Evolutionary conservation across 495 filamentous ascomycete species (phyloP), one percentile per base, ranked within the genome.

Genomic region (Tuber melanosporum): DNA sequence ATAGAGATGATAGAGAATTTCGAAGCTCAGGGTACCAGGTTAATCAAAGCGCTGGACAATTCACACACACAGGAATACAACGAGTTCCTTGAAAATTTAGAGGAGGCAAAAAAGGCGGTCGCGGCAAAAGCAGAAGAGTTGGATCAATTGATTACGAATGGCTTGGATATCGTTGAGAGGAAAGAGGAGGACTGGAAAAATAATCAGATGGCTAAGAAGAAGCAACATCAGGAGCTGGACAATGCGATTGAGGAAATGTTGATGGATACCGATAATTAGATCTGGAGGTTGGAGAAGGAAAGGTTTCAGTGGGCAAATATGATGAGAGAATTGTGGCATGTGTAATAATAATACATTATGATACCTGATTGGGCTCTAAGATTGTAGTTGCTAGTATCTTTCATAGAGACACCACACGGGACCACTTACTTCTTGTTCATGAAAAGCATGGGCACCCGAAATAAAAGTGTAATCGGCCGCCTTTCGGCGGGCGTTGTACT

Each of bases 31-130:
- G 77, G 74, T 22, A 76, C 76, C 1, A 73, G 72, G 69, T 75
- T 82, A 19, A 57, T 80, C 10, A 39, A 17, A 36, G 46, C 42
- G 20, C 72, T 82, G 32, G 71, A 73, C 17, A 49, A 77, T 44
- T 76, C 77, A 9, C 81, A 82, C 45, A 70, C n/a, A 19, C 44
- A 73, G 2, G 81, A 82, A 62, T 82, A 82, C 19, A 49, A 73
- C 14, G 69, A 75, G 3, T 82, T 82, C 70, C 44, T 82, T 10
- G 36, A 15, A 19, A 79, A 46, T 22, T 47, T 76, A 42, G 72
- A 76, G 39, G 36, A 52, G 1, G 71, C n/a, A 20, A 79, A 73
- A 46, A 69, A 73, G 42, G 74, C 78, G 22, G n/a, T 81, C n/a
- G 57, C 57, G 4, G 43, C 26, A 71, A 43, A 73, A 43, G 47